Conservation (phyloP, 1,284 basidiomycete species). For the Rhodotorula sp. region DNA sequence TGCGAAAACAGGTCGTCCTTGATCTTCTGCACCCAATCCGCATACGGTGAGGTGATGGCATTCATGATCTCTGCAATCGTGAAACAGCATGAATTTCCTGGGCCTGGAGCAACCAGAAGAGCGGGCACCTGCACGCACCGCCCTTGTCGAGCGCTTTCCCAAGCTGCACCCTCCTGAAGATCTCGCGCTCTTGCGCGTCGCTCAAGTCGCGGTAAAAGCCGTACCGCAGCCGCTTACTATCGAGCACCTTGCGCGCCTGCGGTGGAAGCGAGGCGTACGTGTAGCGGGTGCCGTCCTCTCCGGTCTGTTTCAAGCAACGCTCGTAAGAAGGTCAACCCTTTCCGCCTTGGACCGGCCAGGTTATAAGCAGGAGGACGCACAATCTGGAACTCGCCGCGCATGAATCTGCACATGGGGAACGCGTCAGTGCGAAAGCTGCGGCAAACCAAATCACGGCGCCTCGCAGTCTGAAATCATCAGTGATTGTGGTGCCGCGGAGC, state of each 20-base stretch:
- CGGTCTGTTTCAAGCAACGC: not conserved
- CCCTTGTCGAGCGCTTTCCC: constrained; percentile 13
- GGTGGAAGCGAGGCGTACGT: not conserved
- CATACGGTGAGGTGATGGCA: not conserved
- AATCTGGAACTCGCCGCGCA: not conserved
- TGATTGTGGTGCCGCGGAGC: too few species aligned
- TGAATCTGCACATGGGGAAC: constrained; percentile 3
- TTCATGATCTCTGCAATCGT: not conserved
- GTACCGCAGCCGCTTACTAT: constrained; percentile 11
- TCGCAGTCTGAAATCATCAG: too few species aligned
- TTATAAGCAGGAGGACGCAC: not conserved
- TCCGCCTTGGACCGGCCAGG: not conserved
- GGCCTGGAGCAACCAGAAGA: too few species aligned
- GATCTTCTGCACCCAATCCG: not conserved
- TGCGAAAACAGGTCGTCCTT: not conserved
- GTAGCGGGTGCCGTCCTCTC: not conserved
- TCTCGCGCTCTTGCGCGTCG: constrained; percentile 14
- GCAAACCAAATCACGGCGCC: too few species aligned
- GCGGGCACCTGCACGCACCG: not conserved
- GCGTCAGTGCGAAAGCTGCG: too few species aligned
- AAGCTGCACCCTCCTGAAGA: constrained; percentile 22
- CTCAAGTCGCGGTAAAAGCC: constrained; percentile 18
- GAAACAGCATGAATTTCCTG: not conserved
- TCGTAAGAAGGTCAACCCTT: not conserved
- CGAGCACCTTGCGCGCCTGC: not conserved